Conservation (phyloP, 768 basidiomycete genomes). For the Mycena maculata region DNA sequence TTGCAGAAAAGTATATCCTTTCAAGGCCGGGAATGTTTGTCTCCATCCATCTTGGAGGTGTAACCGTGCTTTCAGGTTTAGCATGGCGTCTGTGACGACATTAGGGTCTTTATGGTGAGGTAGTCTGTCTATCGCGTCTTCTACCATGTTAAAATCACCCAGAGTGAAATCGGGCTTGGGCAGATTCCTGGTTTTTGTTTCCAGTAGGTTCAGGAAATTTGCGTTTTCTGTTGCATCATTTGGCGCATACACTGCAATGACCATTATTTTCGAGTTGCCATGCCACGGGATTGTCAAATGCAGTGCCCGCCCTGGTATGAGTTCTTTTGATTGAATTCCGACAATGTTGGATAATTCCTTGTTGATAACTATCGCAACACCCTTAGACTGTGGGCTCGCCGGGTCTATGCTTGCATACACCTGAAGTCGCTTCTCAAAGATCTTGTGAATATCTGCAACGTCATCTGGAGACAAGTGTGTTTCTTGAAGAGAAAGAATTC, state of each 20-base stretch:
- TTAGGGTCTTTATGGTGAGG: conserved; percentile 7
- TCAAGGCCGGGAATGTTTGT: conserved; percentile 18
- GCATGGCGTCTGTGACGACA: conserved; percentile 2
- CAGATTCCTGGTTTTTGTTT: background rate
- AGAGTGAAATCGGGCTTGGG: background rate
- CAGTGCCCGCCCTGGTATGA: conserved; percentile 20
- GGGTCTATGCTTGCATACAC: conserved; percentile 6
- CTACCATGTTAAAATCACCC: conserved; percentile 27
- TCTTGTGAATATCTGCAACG: background rate
- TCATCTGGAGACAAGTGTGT: conserved; percentile 10
- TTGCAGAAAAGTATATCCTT: conserved; percentile 20
- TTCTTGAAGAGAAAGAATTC: conserved; percentile 1
- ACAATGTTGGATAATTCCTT: background rate
- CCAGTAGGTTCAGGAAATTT: background rate
- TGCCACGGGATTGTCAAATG: conserved; percentile 18
- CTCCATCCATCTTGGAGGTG: conserved; percentile 29
- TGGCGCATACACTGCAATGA: background rate
- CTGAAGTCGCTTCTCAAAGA: background rate
- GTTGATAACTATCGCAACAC: conserved; percentile 1
- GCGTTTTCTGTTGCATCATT: conserved; percentile 20
- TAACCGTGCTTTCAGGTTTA: background rate
- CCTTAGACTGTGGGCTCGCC: background rate
- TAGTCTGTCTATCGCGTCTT: conserved; percentile 26
- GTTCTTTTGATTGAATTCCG: background rate
- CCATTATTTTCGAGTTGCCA: background rate